phyloP scores from a whole-genome alignment of 1,139 yeast genomes.

The Maudiozyma humilis region DNA sequence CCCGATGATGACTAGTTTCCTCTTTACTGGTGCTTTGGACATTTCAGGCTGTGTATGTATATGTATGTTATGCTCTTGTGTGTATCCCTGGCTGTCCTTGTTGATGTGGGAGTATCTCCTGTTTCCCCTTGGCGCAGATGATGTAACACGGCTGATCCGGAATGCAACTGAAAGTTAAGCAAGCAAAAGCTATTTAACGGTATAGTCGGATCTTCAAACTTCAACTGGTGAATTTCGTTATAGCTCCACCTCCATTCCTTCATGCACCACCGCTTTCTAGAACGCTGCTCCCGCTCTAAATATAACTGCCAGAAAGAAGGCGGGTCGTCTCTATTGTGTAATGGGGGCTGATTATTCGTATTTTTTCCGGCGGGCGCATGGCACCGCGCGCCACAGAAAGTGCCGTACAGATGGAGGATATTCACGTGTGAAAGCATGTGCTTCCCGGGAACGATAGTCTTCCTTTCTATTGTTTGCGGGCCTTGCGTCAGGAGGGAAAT shows the following conservation, averaged over 20 bases:
- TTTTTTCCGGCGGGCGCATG: not conserved
- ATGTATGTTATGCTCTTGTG: not conserved
- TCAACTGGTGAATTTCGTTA: too few relatives aligned
- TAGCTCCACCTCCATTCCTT: too few relatives aligned
- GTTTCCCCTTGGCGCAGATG: not conserved
- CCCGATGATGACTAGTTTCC: slow-evolving; percentile 86
- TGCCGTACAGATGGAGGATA: not conserved
- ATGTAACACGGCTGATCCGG: too few relatives aligned
- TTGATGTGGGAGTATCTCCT: not conserved
- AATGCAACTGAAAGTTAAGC: too few relatives aligned
- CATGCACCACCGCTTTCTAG: not conserved
- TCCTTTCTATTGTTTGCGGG: too few relatives aligned
- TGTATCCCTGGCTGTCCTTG: not conserved
- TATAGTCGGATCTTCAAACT: too few relatives aligned
- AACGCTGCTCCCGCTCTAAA: not conserved
- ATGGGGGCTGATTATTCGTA: not conserved
- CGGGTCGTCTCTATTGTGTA: not conserved
- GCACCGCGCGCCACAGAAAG: not conserved
- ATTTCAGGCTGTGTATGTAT: slow-evolving; percentile 9
- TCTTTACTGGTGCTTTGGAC: slow-evolving; percentile 39
- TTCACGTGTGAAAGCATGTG: too few relatives aligned
- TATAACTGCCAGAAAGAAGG: not conserved
- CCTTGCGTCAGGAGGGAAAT: too few relatives aligned
- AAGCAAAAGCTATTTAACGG: too few relatives aligned
- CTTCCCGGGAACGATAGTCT: too few relatives aligned